Evolutionary conservation across 2,329 filamentous ascomycete species (phyloP).

Genomic region (Dactylella cylindrospora): DNA sequence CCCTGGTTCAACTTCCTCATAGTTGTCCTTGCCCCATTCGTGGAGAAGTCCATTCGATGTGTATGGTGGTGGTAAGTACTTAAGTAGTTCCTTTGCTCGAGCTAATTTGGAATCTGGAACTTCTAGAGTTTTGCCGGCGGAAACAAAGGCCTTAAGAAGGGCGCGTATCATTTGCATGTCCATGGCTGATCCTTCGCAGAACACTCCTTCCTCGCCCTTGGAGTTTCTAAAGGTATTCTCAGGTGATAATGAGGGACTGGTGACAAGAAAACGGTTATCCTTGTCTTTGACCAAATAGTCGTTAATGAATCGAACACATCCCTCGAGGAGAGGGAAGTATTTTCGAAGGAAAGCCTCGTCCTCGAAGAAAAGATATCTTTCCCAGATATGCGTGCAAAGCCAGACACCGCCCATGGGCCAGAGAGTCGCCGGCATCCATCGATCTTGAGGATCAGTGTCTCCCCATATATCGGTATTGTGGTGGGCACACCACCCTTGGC

Average conservation of each 20-base stretch:
- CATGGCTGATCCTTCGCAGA: slow-evolving; percentile 56
- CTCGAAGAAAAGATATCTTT: slow-evolving; percentile 52
- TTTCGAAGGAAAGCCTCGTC: slow-evolving; percentile 49
- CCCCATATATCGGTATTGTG: slow-evolving; percentile 54
- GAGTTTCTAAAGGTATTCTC: slow-evolving; percentile 51
- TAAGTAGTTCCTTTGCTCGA: slow-evolving; percentile 14
- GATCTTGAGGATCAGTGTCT: slow-evolving; percentile 52
- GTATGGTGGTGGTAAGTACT: slow-evolving; percentile 44
- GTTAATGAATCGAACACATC: slow-evolving; percentile 52
- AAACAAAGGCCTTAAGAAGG: slow-evolving; percentile 51
- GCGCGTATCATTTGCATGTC: slow-evolving; percentile 56
- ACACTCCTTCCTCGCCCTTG: slow-evolving; percentile 48
- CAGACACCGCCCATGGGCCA: slow-evolving; percentile 55
- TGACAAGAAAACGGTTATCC: slow-evolving; percentile 49
- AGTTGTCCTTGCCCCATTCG: slow-evolving; percentile 51
- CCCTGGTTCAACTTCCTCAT: slow-evolving; percentile 54
- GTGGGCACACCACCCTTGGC: slow-evolving; percentile 52
- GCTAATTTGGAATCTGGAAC: slow-evolving; percentile 44
- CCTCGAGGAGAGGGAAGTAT: slow-evolving; percentile 50
- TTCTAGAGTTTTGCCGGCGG: slow-evolving; percentile 27
- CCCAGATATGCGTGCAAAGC: slow-evolving; percentile 53
- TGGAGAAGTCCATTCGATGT: slow-evolving; percentile 50
- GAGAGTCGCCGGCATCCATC: slow-evolving; percentile 50
- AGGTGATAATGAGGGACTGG: slow-evolving; percentile 53
- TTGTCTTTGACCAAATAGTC: slow-evolving; percentile 52